Conservation (phyloP, 306 rosid genomes). For the Quercus mongolica region DNA sequence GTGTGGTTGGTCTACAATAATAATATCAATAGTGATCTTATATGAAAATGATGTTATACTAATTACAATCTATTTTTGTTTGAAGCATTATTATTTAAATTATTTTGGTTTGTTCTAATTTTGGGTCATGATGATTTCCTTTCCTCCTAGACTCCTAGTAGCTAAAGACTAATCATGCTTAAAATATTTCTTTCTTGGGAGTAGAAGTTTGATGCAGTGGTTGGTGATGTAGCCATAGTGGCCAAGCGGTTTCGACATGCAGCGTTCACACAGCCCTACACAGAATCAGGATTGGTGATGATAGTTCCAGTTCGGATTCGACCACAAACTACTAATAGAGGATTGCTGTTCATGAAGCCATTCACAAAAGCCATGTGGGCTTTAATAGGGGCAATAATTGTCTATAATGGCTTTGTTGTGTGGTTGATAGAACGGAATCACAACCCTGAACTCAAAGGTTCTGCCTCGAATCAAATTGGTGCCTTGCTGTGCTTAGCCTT, state of each 20-base stretch:
- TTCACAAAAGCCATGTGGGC: slow-evolving; percentile 48
- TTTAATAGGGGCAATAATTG: slow-evolving; percentile 19
- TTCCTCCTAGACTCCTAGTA: too few relatives aligned
- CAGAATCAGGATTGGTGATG: slow-evolving; percentile 49
- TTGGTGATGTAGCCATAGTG: slow-evolving; percentile 45
- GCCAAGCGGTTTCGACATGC: slow-evolving; percentile 25
- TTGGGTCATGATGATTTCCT: too few relatives aligned
- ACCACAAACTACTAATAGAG: slow-evolving; percentile 16
- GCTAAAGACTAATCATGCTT: background rate
- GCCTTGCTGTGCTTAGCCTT: slow-evolving; percentile 38
- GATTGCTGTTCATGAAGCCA: slow-evolving; percentile 45
- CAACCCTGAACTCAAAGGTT: slow-evolving; percentile 24
- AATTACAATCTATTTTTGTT: too few relatives aligned
- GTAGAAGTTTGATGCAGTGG: slow-evolving; percentile 45
- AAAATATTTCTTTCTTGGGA: background rate
- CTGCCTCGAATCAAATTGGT: slow-evolving; percentile 38
- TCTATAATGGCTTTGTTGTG: slow-evolving; percentile 49
- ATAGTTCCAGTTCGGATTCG: slow-evolving; percentile 26
- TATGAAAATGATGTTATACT: too few relatives aligned
- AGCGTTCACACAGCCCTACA: slow-evolving; percentile 44
- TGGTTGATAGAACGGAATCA: slow-evolving; percentile 48
- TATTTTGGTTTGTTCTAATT: too few relatives aligned
- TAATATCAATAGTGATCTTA: too few relatives aligned
- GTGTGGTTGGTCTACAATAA: too few relatives aligned
- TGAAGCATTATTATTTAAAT: too few relatives aligned